Evolutionary conservation across 1,139 yeast species (phyloP), one percentile per base, ranked within the genome.

Genomic region (Yamadazyma trypodendri): DNA sequence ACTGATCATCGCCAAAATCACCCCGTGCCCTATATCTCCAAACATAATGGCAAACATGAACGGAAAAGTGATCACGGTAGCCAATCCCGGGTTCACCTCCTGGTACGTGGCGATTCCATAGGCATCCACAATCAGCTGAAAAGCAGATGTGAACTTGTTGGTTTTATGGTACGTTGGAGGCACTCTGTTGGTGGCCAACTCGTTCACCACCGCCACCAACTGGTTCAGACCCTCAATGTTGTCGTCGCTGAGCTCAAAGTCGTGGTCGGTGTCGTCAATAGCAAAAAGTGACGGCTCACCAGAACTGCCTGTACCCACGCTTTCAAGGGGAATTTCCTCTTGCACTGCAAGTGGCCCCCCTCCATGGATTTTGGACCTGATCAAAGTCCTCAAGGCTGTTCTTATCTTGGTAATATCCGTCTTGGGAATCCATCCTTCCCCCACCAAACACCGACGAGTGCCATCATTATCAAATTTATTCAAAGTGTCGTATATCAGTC

Each of bases 11-110:
- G 81, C 68, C 51, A 94, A 71, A 43, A 94, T 76, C 38, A 88
- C 68, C 13, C 98, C 98, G 60, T 92, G 99, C 3, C 99, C 99
- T 44, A 90, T 64, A 65, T 92, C 99, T 63, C 98, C 99, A 72
- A 92, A 92, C 99, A 92, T 92, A 51, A 94, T 86, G 25, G 98
- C 97, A 69, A 92, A 92, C 96, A 92, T 88, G 63, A 94, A 92
- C 11, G 99, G 99, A 67, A 92, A 92, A 0, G 99, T 92, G 24
- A 92, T 85, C 34, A 90, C 77, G 0, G 99, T 87, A 4, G 98
- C 95, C 48, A 92, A 72, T 39, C 96, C 97, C 2, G 98, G 97
- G 55, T 92, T 92, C 25, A 92, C 94, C 61, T 92, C 99, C 56
- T 87, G 89, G 63, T 92, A 90, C 9, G 95, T 81, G 11, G 96